Evolutionary conservation across 2,329 filamentous ascomycete genomes (phyloP), one percentile per base, ranked within the genome.

Genomic region (Colletotrichum falcatum): DNA sequence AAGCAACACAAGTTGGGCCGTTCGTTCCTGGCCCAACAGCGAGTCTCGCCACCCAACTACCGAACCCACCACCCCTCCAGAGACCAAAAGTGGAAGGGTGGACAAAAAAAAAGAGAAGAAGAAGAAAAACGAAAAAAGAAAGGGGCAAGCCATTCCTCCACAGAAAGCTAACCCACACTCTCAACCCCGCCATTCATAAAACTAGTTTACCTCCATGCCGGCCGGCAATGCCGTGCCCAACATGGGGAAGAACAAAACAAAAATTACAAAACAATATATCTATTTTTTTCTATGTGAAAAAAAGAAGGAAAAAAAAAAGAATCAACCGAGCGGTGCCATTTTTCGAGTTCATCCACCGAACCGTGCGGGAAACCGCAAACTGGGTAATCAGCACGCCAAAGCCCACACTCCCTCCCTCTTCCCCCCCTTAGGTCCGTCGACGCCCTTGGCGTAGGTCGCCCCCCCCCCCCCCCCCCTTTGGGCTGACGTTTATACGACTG

Each of bases 11-110:
- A 44, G 16, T 69, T 33, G 26, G 28, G 18, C 51, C 51, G 51
- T 54, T 51, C 62, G 66, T 70, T 70, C 66, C 66, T 70, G 66
- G 26, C 44, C 64, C 63, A 70, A 67, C 67, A 61, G 39, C 56
- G 35, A 54, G 20, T 42, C 42, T 66, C 51, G 67, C 67, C 63
- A 70, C 67, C 56, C 62, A 70, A 70, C 56, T 66, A 70, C 67
- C 67, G 63, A 61, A 44, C 63, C 56, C 63, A 44, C 42, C 55
- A 66, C 48, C 66, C 56, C 44, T 61, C 35, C 49, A 44, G 35
- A 35, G 44, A 28, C 30, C 28, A 20, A 54, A 54, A 33, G 48
- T n/a, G 26, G 16, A 37, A 14, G 35, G 9, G 12, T 33, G 30
- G 42, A 48, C 14, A 54, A 20, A 51, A 56, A 20, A 44, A 44